Conservation (phyloP, 257 asterid genomes). For the Solanum virginianum region DNA sequence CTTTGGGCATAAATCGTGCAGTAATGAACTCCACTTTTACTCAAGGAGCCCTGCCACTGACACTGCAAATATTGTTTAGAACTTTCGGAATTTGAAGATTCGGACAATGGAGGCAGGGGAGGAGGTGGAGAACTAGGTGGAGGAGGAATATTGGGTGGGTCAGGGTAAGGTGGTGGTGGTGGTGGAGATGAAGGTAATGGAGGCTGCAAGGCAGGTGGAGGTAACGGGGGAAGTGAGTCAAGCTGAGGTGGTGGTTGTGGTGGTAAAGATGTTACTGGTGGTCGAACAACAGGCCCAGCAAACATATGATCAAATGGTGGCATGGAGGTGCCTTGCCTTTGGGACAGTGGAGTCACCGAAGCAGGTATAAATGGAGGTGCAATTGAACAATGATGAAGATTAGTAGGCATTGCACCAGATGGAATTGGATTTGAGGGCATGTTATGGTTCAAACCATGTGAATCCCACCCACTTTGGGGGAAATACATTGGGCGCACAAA, state of each 20-base stretch:
- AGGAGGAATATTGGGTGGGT: conserved; percentile 53
- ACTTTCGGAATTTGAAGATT: conserved; percentile 26
- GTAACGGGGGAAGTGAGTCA: conserved; percentile 9
- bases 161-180: conserved; percentile 47
- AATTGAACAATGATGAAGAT: conserved; percentile 36
- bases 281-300: conserved; percentile 45
- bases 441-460: conserved; percentile 46
- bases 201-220: conserved; percentile 35
- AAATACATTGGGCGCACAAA: conserved; percentile 46
- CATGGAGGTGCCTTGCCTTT: conserved; percentile 45
- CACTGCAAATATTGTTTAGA: conserved; percentile 13
- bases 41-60: conserved; percentile 81
- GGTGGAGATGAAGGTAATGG: conserved; percentile 37
- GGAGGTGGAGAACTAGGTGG: conserved; percentile 53
- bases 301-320: conserved; percentile 55
- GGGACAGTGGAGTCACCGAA: conserved; percentile 67
- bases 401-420: conserved; percentile 30
- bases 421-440: conserved; percentile 29
- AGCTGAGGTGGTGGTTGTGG: conserved; percentile 8
- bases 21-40: conserved; percentile 82
- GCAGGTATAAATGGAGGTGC: conserved; percentile 71
- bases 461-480: conserved; percentile 68
- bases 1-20: conserved; percentile 66
- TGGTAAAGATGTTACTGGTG: conserved; percentile 37
- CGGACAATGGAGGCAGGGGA: conserved; percentile 47